Percentiles rank a stretch among this genome's conserved stretches.
phyloP scores from a whole-genome alignment of 768 basidiomycete species.

The Leucocoprinus leucothites region DNA sequence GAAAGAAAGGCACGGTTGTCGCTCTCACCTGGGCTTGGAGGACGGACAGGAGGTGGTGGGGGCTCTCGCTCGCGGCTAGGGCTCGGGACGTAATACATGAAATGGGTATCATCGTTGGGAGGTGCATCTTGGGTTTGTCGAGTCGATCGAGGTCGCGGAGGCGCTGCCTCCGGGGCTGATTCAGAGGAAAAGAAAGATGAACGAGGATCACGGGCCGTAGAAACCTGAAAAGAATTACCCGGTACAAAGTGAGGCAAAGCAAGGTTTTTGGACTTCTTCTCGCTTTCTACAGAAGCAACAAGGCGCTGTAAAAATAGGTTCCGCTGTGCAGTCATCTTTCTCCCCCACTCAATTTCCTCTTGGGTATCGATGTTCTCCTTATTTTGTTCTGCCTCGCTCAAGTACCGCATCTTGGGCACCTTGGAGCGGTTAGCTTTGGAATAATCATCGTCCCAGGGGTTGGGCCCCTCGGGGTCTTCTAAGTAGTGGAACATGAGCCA shows the following conservation, averaged over 20 bases:
- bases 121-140: slow-evolving; percentile 38
- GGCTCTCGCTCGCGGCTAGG: slow-evolving; percentile 9
- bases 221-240: slow-evolving; percentile 26
- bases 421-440: slow-evolving; percentile 54
- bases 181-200: not conserved
- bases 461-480: slow-evolving; percentile 58
- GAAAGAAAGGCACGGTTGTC: not conserved
- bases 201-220: not conserved
- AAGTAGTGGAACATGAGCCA: slow-evolving; percentile 85
- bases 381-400: slow-evolving; percentile 51
- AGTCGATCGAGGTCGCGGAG: slow-evolving; percentile 30
- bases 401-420: slow-evolving; percentile 56
- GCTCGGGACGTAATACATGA: slow-evolving; percentile 47
- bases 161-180: slow-evolving; percentile 25
- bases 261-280: slow-evolving; percentile 42
- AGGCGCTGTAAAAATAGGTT: slow-evolving; percentile 70
- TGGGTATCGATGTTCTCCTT: slow-evolving; percentile 75
- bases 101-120: slow-evolving; percentile 38
- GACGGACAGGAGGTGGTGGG: slow-evolving; percentile 5
- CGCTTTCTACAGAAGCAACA: slow-evolving; percentile 50
- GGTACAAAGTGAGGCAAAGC: slow-evolving; percentile 42
- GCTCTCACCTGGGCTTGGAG: slow-evolving; percentile 9
- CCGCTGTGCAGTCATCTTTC: slow-evolving; percentile 67
- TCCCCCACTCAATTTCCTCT: slow-evolving; percentile 79
- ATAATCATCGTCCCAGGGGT: slow-evolving; percentile 74